Percentiles rank a stretch among this genome's conserved stretches.
phyloP scores from a whole-genome alignment of 805 yeast genomes.

The Pichia heedii region DNA sequence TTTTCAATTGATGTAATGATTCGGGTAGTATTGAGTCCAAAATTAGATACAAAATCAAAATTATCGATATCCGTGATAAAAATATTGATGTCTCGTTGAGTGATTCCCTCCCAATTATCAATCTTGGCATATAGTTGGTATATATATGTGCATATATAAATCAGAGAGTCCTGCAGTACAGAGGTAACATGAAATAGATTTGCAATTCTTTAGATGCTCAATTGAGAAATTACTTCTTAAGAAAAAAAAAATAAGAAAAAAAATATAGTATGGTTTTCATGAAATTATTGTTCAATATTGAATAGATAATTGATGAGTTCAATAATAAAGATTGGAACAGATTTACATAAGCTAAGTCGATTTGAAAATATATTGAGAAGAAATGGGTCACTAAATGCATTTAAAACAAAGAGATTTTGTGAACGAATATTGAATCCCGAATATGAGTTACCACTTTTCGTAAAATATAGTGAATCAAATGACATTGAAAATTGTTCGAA shows the following conservation, averaged over 20 bases:
- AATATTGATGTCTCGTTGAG: constrained; percentile 18
- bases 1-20: constrained; percentile 10
- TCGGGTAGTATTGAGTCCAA: constrained; percentile 12
- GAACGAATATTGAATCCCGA: constrained; percentile 42
- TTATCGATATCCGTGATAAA: constrained; percentile 22
- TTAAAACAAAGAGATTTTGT: constrained; percentile 31
- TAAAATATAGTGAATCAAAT: constrained; percentile 5
- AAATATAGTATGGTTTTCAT: too few relatives aligned
- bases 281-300: too few relatives aligned
- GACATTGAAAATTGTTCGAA: constrained; percentile 24
- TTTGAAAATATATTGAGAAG: constrained; percentile 34
- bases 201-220: too few relatives aligned
- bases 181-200: too few relatives aligned
- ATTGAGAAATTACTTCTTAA: too few relatives aligned
- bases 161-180: too few relatives aligned
- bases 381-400: constrained; percentile 25
- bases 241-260: too few relatives aligned
- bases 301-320: background rate
- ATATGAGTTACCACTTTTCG: constrained; percentile 32
- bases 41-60: constrained; percentile 16
- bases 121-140: constrained; percentile 1
- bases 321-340: constrained; percentile 48
- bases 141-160: too few relatives aligned
- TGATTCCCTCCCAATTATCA: background rate
- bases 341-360: constrained; percentile 40